Evolutionary conservation across 805 yeast species (phyloP), one percentile per base, ranked within the genome.

Genomic region (Lipomyces japonicus): DNA sequence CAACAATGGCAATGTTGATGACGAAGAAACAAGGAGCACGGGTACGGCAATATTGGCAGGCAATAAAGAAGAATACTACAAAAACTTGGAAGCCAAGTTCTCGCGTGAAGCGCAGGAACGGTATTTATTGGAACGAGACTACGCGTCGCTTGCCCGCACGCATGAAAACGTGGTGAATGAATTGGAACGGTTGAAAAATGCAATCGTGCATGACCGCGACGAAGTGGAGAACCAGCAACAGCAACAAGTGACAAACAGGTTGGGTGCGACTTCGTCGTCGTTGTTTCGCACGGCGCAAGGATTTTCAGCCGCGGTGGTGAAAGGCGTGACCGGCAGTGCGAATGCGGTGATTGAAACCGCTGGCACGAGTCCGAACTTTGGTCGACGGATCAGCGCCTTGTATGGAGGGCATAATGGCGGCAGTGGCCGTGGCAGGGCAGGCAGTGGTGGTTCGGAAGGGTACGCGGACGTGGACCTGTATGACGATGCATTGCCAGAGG

Each of bases 51-150:
- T 5, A 44, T 2, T 18, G 23, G 41, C 21, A 26, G 18, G 4
- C 6, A 32, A 26, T 42, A 39, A 36, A 16, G 40, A 23, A 9
- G 57, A 46, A 14, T 44, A 44, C 12, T 54, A 54, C 42, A 37
- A 43, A 18, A 26, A 22, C 16, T 22, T 54, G 25, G 57, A 54
- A 39, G 56, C 47, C 35, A 54, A 54, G 41, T 54, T 54, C 34
- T 48, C 55, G 19, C 44, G 58, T 3, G 58, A 54, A 39, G 58
- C 58, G 12, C 54, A 54, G 36, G 58, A 52, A 19, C 41, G 58
- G 32, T 54, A 54, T 35, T 23, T 49, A n/a, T 38, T 54, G 3
- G 58, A 54, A 34, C 39, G 50, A 19, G 54, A 54, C 23, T 54
- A 54, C 35, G 55, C 42, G 12, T 18, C 54, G 24, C 34, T 54